phyloP scores from a whole-genome alignment of 2,329 filamentous ascomycete genomes.

The Cytospora chrysosperma region DNA sequence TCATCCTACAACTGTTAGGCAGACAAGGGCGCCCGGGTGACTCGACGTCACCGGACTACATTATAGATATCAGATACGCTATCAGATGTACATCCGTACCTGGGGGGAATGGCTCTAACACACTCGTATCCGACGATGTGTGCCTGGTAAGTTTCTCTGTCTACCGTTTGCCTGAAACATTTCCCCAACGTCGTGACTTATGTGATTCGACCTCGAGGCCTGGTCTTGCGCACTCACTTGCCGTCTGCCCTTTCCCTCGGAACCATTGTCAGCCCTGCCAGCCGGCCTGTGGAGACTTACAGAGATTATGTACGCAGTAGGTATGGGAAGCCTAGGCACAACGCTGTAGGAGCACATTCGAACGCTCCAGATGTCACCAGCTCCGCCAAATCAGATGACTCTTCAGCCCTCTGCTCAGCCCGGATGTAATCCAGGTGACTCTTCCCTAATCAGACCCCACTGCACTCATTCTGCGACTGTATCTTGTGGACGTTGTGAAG shows the following conservation, averaged over 20 bases:
- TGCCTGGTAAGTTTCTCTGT: not conserved
- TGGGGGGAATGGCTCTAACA: not conserved
- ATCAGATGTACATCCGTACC: not conserved
- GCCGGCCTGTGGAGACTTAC: not conserved
- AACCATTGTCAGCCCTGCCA: not conserved
- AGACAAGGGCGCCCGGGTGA: constrained; percentile 8
- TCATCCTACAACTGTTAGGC: not conserved
- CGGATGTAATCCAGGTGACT: not conserved
- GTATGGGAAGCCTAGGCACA: not conserved
- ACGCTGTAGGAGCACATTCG: not conserved
- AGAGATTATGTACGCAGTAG: too few relatives aligned
- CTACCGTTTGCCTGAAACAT: not conserved
- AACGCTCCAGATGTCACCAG: not conserved
- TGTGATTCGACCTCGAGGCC: not conserved
- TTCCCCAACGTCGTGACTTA: not conserved
- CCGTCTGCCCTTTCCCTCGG: not conserved
- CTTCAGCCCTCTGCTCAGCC: too few relatives aligned
- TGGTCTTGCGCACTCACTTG: not conserved
- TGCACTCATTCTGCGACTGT: not conserved
- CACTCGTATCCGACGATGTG: too few relatives aligned
- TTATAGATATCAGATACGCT: not conserved
- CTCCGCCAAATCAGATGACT: not conserved
- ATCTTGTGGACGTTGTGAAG: not conserved
- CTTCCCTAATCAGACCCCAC: not conserved
- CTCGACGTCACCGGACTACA: constrained; percentile 2